Conservation (phyloP, 768 basidiomycete genomes). For the Cantharellus anzutake region DNA sequence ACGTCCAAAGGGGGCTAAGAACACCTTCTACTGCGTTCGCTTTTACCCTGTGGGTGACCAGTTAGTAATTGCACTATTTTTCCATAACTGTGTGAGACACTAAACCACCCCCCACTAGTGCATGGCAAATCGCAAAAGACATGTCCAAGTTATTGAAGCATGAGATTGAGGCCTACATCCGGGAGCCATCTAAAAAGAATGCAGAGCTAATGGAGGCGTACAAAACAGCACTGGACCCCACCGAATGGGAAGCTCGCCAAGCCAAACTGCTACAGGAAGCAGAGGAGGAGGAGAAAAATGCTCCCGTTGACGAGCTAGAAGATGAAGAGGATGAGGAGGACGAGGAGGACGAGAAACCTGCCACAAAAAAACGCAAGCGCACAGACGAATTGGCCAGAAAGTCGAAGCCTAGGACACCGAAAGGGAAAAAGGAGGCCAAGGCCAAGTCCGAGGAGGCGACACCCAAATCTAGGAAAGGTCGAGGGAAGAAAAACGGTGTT, state of each 20-base stretch:
- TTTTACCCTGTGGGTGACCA: conserved; percentile 93
- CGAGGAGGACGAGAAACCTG: not conserved
- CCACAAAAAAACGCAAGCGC: conserved; percentile 24
- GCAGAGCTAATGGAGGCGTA: conserved; percentile 57
- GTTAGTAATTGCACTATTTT: conserved; percentile 31
- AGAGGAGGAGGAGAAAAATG: conserved; percentile 28
- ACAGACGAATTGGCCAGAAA: conserved; percentile 18
- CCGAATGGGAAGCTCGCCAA: conserved; percentile 31
- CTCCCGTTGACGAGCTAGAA: conserved; percentile 50
- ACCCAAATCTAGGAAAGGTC: conserved; percentile 13
- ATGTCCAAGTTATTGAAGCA: conserved; percentile 56
- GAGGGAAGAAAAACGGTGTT: conserved; percentile 27
- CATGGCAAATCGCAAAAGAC: conserved; percentile 72
- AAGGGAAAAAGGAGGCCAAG: conserved; percentile 28
- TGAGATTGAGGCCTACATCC: conserved; percentile 73
- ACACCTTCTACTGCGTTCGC: conserved; percentile 47
- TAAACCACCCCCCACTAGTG: conserved; percentile 25
- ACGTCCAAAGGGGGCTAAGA: conserved; percentile 56
- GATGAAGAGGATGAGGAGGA: conserved; percentile 27
- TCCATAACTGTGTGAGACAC: not conserved
- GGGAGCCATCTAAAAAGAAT: conserved; percentile 54
- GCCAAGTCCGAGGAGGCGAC: conserved; percentile 30
- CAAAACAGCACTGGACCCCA: conserved; percentile 53
- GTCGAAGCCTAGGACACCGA: conserved; percentile 26
- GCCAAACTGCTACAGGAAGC: conserved; percentile 24